These are phyloP conservation scores for Pyrus hybrid DNA, from an alignment of 331 rosid genomes.

Conservation along the genomic window DNA sequence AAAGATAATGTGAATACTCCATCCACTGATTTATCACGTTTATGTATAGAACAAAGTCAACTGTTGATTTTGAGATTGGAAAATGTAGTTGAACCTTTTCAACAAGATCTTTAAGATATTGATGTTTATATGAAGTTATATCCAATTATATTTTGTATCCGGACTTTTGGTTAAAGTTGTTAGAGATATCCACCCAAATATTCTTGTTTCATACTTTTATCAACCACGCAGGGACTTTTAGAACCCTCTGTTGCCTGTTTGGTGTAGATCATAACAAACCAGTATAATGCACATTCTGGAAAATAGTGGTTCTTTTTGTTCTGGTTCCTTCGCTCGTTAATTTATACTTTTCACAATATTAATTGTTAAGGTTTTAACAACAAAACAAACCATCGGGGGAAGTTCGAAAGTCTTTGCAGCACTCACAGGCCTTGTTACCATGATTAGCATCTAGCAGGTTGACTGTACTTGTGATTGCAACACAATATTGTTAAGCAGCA, in stretches of 20 bases:
- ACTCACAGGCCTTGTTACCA: neutral
- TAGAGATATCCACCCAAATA: neutral
- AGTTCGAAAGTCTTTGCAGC: neutral
- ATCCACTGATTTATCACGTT: neutral
- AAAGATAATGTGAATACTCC: neutral
- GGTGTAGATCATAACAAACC: neutral
- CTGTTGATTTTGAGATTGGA: neutral
- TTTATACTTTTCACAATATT: neutral
- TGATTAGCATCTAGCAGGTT: neutral
- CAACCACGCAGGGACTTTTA: neutral
- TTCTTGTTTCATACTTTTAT: neutral
- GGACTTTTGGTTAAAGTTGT: neutral
- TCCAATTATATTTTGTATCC: neutral
- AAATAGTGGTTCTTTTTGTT: neutral
- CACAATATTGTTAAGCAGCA: neutral
- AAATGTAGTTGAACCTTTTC: neutral
- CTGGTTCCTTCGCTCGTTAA: neutral
- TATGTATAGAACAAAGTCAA: neutral
- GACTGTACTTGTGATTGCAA: neutral
- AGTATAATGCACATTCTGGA: neutral
- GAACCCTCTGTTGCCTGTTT: neutral
- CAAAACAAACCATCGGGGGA: neutral
- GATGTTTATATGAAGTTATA: neutral
- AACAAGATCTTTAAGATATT: neutral
- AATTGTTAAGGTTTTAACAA: neutral